Evolutionary conservation across 2,329 filamentous ascomycete species (phyloP).

Genomic region (Xylariales sp.): DNA sequence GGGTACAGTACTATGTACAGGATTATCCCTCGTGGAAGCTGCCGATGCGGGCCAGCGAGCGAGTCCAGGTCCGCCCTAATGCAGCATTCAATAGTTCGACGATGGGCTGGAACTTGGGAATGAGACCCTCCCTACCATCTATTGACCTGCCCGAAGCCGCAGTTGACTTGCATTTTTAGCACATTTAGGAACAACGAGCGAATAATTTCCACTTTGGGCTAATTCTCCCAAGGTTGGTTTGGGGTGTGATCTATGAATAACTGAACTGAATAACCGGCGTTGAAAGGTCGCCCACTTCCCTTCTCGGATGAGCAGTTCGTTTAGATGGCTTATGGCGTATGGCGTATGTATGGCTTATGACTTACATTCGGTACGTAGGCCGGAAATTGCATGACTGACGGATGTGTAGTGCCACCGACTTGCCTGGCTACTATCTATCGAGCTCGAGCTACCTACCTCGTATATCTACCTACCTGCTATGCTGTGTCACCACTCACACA

Average conservation of each 20-base stretch:
- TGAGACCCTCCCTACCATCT: constrained; percentile 34
- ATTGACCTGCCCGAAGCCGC: constrained; percentile 37
- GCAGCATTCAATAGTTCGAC: constrained; percentile 43
- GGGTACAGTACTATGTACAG: constrained; percentile 2
- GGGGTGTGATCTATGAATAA: constrained; percentile 31
- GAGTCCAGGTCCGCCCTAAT: constrained; percentile 40
- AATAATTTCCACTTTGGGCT: constrained; percentile 31
- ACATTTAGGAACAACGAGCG: constrained; percentile 19
- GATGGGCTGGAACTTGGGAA: constrained; percentile 40
- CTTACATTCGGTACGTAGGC: too few relatives aligned
- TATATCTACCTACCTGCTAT: too few relatives aligned
- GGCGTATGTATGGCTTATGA: too few relatives aligned
- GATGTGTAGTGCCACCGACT: too few relatives aligned
- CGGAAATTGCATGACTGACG: too few relatives aligned
- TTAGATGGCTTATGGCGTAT: too few relatives aligned
- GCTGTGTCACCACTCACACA: too few relatives aligned
- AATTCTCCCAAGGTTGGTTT: constrained; percentile 8
- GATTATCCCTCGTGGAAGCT: constrained; percentile 37
- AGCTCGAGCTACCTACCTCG: too few relatives aligned
- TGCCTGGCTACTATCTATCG: too few relatives aligned
- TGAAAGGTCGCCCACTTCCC: not conserved
- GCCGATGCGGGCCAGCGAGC: constrained; percentile 38
- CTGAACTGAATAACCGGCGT: constrained; percentile 14
- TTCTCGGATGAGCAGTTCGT: not conserved
- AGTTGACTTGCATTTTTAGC: constrained; percentile 35